phyloP scores from a whole-genome alignment of 768 basidiomycete genomes.

The Boletus speciosus region DNA sequence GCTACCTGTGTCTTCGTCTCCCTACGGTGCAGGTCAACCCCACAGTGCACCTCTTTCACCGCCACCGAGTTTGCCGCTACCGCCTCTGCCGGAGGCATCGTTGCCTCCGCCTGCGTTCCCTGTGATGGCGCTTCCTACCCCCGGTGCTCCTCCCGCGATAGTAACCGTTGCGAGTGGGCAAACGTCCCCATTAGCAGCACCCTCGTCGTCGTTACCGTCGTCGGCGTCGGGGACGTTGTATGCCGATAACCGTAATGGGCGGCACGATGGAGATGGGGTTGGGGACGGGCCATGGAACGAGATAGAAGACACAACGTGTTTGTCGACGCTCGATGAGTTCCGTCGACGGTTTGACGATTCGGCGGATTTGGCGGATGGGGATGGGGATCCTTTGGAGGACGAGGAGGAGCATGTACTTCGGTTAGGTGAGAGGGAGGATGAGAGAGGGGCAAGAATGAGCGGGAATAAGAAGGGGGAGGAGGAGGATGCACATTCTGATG shows the following conservation, averaged over 20 bases:
- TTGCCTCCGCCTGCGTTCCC: constrained; percentile 16
- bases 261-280: neutral
- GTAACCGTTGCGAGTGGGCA: constrained; percentile 11
- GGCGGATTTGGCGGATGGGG: constrained; percentile 3
- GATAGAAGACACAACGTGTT: constrained; percentile 16
- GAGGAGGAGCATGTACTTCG: constrained; percentile 7
- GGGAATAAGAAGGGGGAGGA: neutral
- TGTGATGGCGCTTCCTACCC: neutral
- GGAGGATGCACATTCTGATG: constrained; percentile 46
- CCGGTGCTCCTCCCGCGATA: neutral
- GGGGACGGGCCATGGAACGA: constrained; percentile 1
- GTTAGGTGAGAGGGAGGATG: constrained; percentile 3
- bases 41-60: constrained; percentile 18
- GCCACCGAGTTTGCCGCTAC: constrained; percentile 22
- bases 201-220: constrained; percentile 12
- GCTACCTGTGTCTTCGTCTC: constrained; percentile 5
- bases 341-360: constrained; percentile 16
- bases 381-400: constrained; percentile 2
- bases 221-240: neutral
- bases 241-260: neutral
- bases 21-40: neutral
- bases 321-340: constrained; percentile 28
- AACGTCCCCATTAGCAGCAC: constrained; percentile 14
- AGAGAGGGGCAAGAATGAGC: neutral
- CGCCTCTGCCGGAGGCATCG: constrained; percentile 16